These are phyloP conservation scores for Globisporangium apiculatum DNA, from an alignment of 352 stramenopile genomes.

Conservation along the genomic window DNA sequence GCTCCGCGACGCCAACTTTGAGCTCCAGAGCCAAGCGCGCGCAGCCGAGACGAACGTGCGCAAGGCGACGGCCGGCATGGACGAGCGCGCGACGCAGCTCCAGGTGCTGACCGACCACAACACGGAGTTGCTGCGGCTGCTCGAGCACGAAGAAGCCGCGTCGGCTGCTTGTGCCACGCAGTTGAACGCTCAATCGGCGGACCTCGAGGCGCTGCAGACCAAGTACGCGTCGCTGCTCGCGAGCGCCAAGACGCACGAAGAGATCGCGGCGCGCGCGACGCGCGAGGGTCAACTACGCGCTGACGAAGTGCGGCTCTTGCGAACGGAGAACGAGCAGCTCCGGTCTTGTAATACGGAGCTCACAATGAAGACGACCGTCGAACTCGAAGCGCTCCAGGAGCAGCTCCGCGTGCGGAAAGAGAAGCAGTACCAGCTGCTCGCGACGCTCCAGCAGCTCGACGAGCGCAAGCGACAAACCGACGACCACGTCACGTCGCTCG, in stretches of 20 bases:
- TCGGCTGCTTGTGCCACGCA: constrained; percentile 35
- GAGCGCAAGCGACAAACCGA: constrained; percentile 90
- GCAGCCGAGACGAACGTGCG: constrained; percentile 81
- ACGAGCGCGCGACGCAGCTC: constrained; percentile 91
- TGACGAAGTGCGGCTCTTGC: constrained; percentile 91
- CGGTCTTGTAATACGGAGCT: constrained; percentile 90
- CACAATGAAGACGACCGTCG: constrained; percentile 93
- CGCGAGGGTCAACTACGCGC: constrained; percentile 90
- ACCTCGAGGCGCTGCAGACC: constrained; percentile 82
- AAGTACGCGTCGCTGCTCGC: constrained; percentile 88
- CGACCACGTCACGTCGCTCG: constrained; percentile 83
- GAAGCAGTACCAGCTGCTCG: constrained; percentile 96
- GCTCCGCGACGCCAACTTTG: constrained; percentile 91
- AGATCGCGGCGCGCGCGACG: constrained; percentile 82
- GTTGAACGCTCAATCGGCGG: constrained; percentile 43
- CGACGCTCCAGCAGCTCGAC: constrained; percentile 94
- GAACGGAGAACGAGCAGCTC: constrained; percentile 88
- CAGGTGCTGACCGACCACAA: constrained; percentile 94
- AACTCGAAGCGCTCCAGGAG: constrained; percentile 94
- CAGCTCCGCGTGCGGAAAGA: constrained; percentile 95
- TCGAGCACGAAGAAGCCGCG: constrained; percentile 93
- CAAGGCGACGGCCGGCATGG: constrained; percentile 66
- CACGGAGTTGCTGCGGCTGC: constrained; percentile 90
- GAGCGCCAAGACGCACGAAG: constrained; percentile 91
- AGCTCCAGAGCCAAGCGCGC: constrained; percentile 85